Base-by-base conservation (phyloP, 768 basidiomycete species). In the Pleurotus platypus region DNA sequence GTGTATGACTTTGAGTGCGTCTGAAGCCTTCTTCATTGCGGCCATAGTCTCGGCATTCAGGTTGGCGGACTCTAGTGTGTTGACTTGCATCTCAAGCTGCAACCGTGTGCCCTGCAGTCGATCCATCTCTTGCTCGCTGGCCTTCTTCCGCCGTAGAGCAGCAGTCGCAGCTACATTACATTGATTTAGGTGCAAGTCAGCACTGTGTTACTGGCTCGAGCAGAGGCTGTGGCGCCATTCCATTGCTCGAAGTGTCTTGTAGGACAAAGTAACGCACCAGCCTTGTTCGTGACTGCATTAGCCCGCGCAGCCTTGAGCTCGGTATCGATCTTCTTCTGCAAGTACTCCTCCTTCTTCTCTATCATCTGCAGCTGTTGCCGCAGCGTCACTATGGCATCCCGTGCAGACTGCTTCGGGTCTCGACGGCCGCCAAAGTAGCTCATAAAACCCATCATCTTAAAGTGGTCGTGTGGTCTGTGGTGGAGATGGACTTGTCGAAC, bases 331-430 rank as follows among this genome's bases (percentile, higher is more conserved):
- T 95, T 94, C 84, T 91, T 94, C 80, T 90, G 88, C 60, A 98
- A 76, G 72, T 92, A 81, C 71, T 98, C 96, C 77, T 98, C 97
- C 80, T 96, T 98, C 92, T 98, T 99, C 84, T 98, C 94, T 63
- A 98, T 86, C 87, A 96, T 90, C 74, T 92, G 85, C 60, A 98
- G 82, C 70, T 98, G 94, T 74, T 96, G 89, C 66, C 96, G 85
- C 63, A 99, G 79, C 46, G 81, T 82, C 58, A 98, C 90, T 70
- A 99, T 99, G 48, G 97, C 92, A 69, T 97, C 92, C 61, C 93
- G 82, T 46, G 96, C 88, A 24, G 87, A 78, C 73, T 89, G 85
- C 72, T 90, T 92, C 20, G 92, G 81, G 67, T 95, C 90, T 63
- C 85, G 83, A 61, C 86, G 82, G 49, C 89, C 87, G 11, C 87